phyloP scores from a whole-genome alignment of 129 eudicot genomes.

The Artemisia annua region DNA sequence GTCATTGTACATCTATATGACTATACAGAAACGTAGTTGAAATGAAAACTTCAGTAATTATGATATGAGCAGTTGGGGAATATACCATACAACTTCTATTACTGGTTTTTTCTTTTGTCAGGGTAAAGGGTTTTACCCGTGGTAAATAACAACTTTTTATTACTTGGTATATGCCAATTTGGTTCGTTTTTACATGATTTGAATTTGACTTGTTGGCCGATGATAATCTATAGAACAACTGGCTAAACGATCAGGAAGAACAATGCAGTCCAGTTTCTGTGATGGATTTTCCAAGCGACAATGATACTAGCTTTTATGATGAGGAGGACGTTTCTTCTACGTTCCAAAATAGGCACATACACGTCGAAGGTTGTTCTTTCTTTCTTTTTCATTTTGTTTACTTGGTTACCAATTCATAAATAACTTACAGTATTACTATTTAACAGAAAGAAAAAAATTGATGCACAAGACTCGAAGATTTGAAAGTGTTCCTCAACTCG shows the following conservation, averaged over 20 bases:
- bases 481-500: slow-evolving; percentile 43
- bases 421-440: neutral
- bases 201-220: neutral
- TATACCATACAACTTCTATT: too few relatives aligned
- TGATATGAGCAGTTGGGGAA: too few relatives aligned
- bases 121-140: too few relatives aligned
- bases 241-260: slow-evolving; percentile 49
- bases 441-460: slow-evolving; percentile 47
- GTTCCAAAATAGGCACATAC: slow-evolving; percentile 32
- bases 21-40: too few relatives aligned
- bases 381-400: neutral
- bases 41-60: too few relatives aligned
- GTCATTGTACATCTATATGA: too few relatives aligned
- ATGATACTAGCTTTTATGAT: slow-evolving; percentile 48
- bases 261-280: slow-evolving; percentile 84
- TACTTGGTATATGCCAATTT: neutral
- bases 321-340: slow-evolving; percentile 51
- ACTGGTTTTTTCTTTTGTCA: neutral
- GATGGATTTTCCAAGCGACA: slow-evolving; percentile 62
- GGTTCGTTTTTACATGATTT: neutral
- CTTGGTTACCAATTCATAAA: neutral
- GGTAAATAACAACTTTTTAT: too few relatives aligned
- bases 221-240: slow-evolving; percentile 25
- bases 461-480: slow-evolving; percentile 44
- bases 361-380: slow-evolving; percentile 48